phyloP scores from a whole-genome alignment of 192 early-diverging fungal genomes.

The Linnemannia schmuckeri region DNA sequence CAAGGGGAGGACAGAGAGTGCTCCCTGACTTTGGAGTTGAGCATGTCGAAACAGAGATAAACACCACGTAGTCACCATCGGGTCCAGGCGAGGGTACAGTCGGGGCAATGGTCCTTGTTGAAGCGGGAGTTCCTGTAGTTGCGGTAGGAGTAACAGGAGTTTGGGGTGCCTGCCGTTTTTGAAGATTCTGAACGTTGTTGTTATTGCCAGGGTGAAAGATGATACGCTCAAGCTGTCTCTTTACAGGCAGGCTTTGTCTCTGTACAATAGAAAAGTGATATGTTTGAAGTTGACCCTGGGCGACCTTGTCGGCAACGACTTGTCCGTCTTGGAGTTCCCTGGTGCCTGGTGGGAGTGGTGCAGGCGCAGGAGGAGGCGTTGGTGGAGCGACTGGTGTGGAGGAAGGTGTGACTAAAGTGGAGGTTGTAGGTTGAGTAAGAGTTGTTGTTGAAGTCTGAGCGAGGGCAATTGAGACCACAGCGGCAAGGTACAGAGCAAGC shows the following conservation, averaged over 20 bases:
- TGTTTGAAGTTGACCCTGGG: conserved; percentile 42
- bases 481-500: neutral
- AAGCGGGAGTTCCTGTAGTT: conserved; percentile 5
- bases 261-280: conserved; percentile 48
- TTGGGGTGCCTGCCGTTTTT: conserved; percentile 7
- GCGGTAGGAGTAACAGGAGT: neutral
- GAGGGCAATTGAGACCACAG: neutral
- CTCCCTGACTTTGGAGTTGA: conserved; percentile 24
- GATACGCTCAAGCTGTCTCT: conserved; percentile 42
- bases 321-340: conserved; percentile 40
- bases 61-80: conserved; percentile 46
- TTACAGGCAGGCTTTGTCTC: conserved; percentile 29
- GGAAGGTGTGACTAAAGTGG: neutral
- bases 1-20: conserved; percentile 19
- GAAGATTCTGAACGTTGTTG: neutral
- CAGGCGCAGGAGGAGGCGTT: conserved; percentile 21
- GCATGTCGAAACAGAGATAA: conserved; percentile 52
- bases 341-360: conserved; percentile 44
- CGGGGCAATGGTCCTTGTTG: conserved; percentile 38
- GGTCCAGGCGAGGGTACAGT: conserved; percentile 26
- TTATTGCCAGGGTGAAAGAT: conserved; percentile 29
- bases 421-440: neutral
- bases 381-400: neutral
- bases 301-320: conserved; percentile 44
- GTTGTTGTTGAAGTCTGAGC: neutral